Conservation (phyloP, 768 basidiomycete genomes). For the Tricholoma bakamatsutake region DNA sequence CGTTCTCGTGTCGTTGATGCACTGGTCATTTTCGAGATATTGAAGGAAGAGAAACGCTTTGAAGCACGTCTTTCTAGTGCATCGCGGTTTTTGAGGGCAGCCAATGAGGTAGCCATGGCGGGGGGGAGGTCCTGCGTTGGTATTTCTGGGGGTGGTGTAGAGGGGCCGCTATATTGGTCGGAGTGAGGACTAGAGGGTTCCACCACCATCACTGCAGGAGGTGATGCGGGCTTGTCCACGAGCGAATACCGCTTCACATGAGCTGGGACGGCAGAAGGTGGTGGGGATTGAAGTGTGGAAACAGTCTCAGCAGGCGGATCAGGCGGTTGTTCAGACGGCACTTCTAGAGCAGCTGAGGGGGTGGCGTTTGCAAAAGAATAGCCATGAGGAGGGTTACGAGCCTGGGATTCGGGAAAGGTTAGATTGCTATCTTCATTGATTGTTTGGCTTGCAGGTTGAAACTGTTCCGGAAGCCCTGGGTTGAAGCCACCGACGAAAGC, state of each 20-base stretch:
- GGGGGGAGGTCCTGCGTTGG: conserved; percentile 41
- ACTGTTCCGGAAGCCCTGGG: conserved; percentile 12
- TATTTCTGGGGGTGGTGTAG: conserved; percentile 31
- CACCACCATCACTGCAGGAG: conserved; percentile 43
- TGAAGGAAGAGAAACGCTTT: conserved; percentile 93
- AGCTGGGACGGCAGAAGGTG: conserved; percentile 46
- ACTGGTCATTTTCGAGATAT: conserved; percentile 90
- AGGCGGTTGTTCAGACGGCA: conserved; percentile 4
- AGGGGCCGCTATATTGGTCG: conserved; percentile 24
- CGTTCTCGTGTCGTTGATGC: conserved; percentile 41
- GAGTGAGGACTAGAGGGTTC: conserved; percentile 42
- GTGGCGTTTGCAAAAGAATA: conserved; percentile 1
- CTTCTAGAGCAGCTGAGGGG: conserved; percentile 1
- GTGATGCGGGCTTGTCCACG: conserved; percentile 58
- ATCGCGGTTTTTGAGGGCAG: conserved; percentile 83
- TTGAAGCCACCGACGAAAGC: conserved; percentile 51
- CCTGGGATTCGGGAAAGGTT: conserved; percentile 6
- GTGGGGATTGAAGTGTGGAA: conserved; percentile 6
- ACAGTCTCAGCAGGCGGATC: conserved; percentile 7
- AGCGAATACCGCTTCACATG: conserved; percentile 76
- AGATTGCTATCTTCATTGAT: conserved; percentile 13
- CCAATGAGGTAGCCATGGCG: conserved; percentile 74
- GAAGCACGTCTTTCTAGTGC: conserved; percentile 87
- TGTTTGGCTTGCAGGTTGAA: conserved; percentile 6
- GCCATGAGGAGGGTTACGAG: conserved; percentile 6